phyloP scores from a whole-genome alignment of 1,284 basidiomycete species.

The Mycena citricolor region DNA sequence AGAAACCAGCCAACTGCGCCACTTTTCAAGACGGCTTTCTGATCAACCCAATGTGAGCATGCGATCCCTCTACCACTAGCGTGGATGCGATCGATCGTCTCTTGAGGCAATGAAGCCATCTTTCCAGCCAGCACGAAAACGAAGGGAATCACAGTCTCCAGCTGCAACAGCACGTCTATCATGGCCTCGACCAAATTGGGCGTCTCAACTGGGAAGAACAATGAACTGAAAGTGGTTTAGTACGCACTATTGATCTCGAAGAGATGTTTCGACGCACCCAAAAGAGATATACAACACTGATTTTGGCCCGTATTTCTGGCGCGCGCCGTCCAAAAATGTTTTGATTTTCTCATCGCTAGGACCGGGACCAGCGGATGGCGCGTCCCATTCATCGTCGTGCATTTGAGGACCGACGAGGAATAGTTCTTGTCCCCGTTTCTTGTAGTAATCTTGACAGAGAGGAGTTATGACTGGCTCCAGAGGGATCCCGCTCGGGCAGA shows the following conservation, averaged over 20 bases:
- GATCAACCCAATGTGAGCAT: conserved; percentile 2
- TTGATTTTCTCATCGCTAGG: conserved; percentile 3
- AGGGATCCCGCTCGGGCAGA: neutral
- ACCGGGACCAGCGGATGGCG: neutral
- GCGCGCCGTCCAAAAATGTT: conserved; percentile 12
- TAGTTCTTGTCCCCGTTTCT: conserved; percentile 10
- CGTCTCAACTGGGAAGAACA: too few relatives aligned
- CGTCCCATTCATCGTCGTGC: neutral
- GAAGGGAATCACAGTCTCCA: too few relatives aligned
- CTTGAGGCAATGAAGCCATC: neutral
- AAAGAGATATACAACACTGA: conserved; percentile 21
- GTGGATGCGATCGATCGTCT: conserved; percentile 1
- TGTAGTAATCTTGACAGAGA: conserved; percentile 3
- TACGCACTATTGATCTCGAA: too few relatives aligned
- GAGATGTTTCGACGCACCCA: too few relatives aligned
- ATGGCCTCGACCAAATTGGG: too few relatives aligned
- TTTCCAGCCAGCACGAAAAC: too few relatives aligned
- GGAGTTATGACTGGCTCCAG: conserved; percentile 11
- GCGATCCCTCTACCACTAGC: neutral
- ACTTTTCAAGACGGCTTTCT: conserved; percentile 7
- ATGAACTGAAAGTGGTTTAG: too few relatives aligned
- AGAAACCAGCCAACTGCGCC: conserved; percentile 9
- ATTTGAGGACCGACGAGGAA: conserved; percentile 15
- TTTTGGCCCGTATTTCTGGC: conserved; percentile 5
- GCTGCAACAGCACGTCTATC: too few relatives aligned